Percentiles rank a stretch among this genome's conserved stretches.
Evolutionary conservation across 2,329 filamentous ascomycete species (phyloP).

Genomic region (Tolypocladium capitatum): DNA sequence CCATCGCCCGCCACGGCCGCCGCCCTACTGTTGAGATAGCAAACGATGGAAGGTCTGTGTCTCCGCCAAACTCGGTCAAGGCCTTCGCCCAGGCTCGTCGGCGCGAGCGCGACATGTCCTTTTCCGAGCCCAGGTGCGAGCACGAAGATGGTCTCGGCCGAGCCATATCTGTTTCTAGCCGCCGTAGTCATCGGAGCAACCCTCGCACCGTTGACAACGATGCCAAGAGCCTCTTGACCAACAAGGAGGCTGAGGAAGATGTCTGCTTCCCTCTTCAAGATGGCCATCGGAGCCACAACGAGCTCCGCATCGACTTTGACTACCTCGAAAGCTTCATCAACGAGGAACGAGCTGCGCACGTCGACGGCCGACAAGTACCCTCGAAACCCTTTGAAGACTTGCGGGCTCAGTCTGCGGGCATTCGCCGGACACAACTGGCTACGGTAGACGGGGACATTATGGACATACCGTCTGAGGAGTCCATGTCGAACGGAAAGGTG

Average conservation of each 20-base stretch:
- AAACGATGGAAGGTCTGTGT: conserved; percentile 53
- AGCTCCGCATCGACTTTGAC: conserved; percentile 81
- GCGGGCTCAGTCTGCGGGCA: conserved; percentile 13
- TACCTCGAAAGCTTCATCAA: conserved; percentile 86
- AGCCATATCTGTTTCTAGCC: conserved; percentile 56
- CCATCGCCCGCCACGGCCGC: conserved; percentile 30
- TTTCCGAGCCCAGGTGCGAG: conserved; percentile 33
- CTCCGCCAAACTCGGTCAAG: conserved; percentile 93
- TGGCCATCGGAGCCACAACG: conserved; percentile 45
- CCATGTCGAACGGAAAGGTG: conserved; percentile 33
- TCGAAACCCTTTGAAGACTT: conserved; percentile 19
- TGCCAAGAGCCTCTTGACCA: conserved; percentile 45
- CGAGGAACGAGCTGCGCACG: conserved; percentile 36
- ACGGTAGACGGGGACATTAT: conserved; percentile 45
- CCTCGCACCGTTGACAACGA: conserved; percentile 50
- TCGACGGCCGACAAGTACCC: conserved; percentile 35
- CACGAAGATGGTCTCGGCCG: conserved; percentile 44
- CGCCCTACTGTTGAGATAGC: conserved; percentile 44
- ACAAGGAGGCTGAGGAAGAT: conserved; percentile 69
- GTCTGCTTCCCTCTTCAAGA: conserved; percentile 78
- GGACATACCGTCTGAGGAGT: conserved; percentile 35
- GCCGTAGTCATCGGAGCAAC: conserved; percentile 43
- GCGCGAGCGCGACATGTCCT: conserved; percentile 59
- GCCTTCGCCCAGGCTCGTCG: conserved; percentile 87
- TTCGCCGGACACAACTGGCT: conserved; percentile 23